phyloP scores from a whole-genome alignment of 225 moss, liverwort and hornwort genomes.

The Ulota crispa region DNA sequence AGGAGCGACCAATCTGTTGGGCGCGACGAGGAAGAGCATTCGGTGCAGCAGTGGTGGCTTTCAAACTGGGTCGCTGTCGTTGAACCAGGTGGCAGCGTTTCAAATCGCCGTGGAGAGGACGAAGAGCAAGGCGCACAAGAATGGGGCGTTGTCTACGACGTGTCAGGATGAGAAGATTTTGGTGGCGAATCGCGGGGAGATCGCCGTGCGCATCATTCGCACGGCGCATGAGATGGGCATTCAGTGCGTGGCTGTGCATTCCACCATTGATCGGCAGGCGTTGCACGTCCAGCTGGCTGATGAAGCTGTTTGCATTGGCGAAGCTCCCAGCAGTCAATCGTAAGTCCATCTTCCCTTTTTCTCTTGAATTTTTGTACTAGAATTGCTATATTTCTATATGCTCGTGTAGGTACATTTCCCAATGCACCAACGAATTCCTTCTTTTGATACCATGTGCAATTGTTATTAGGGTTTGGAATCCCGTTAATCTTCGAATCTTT shows the following conservation, averaged over 20 bases:
- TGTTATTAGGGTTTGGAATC: background rate
- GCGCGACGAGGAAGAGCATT: conserved; percentile 21
- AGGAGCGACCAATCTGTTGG: background rate
- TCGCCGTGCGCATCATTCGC: conserved; percentile 93
- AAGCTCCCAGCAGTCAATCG: conserved; percentile 99
- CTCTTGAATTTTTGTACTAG: background rate
- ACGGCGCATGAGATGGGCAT: conserved; percentile 99
- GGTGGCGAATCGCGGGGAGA: conserved; percentile 94
- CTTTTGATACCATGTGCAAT: background rate
- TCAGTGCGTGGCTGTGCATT: conserved; percentile 96
- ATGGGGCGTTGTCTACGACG: conserved; percentile 61
- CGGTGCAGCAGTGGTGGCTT: conserved; percentile 37
- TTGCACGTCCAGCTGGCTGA: conserved; percentile 97
- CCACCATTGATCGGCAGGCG: conserved; percentile 94
- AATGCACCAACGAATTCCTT: background rate
- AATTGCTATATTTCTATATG: background rate
- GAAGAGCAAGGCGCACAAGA: conserved; percentile 21
- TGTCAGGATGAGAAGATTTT: conserved; percentile 89
- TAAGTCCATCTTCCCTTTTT: conserved; percentile 28
- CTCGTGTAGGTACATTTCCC: background rate
- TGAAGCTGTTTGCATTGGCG: conserved; percentile 95
- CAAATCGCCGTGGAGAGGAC: background rate
- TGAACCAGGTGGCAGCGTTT: conserved; percentile 22
- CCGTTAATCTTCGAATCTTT: conserved; percentile 68
- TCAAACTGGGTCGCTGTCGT: conserved; percentile 27